These are phyloP conservation scores for Chamaecrista fasciculata DNA, from an alignment of 306 rosid genomes.

Conservation along the genomic window DNA sequence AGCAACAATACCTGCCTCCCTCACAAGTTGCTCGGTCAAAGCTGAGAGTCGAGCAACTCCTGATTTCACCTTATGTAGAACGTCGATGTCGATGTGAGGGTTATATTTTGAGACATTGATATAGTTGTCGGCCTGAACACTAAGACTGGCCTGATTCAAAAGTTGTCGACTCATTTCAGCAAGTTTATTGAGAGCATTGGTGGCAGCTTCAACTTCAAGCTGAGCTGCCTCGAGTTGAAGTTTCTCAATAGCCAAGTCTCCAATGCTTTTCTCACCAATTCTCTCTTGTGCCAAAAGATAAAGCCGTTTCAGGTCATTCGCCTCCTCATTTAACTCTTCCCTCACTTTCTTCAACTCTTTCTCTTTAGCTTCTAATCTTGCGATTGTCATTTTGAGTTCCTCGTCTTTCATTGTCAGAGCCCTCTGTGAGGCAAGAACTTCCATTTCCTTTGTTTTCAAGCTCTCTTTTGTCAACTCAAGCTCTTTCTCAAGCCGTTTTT, in stretches of 20 bases:
- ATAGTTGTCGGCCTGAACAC: slow-evolving; percentile 46
- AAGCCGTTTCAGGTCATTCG: slow-evolving; percentile 50
- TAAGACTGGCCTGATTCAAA: slow-evolving; percentile 42
- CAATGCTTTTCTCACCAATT: slow-evolving; percentile 47
- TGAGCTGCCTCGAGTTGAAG: slow-evolving; percentile 84
- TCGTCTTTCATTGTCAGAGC: slow-evolving; percentile 68
- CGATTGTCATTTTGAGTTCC: slow-evolving; percentile 67
- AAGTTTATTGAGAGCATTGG: slow-evolving; percentile 72
- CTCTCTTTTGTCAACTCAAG: slow-evolving; percentile 61
- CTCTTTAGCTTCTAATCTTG: slow-evolving; percentile 61
- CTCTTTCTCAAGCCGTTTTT: slow-evolving; percentile 58
- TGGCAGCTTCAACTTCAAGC: slow-evolving; percentile 76
- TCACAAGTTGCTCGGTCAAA: slow-evolving; percentile 69
- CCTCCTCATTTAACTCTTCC: slow-evolving; percentile 52
- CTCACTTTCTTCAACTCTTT: slow-evolving; percentile 49
- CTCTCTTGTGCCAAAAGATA: slow-evolving; percentile 64
- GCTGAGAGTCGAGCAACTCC: slow-evolving; percentile 66
- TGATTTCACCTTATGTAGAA: slow-evolving; percentile 44
- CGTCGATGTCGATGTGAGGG: slow-evolving; percentile 20
- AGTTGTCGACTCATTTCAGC: slow-evolving; percentile 62
- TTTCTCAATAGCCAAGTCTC: slow-evolving; percentile 72
- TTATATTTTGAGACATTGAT: slow-evolving; percentile 19
- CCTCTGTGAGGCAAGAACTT: slow-evolving; percentile 64
- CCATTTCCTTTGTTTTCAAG: slow-evolving; percentile 70
- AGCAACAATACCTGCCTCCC: slow-evolving; percentile 56